Evolutionary conservation across 768 basidiomycete species (phyloP).

Genomic region (Pleurotus giganteus): DNA sequence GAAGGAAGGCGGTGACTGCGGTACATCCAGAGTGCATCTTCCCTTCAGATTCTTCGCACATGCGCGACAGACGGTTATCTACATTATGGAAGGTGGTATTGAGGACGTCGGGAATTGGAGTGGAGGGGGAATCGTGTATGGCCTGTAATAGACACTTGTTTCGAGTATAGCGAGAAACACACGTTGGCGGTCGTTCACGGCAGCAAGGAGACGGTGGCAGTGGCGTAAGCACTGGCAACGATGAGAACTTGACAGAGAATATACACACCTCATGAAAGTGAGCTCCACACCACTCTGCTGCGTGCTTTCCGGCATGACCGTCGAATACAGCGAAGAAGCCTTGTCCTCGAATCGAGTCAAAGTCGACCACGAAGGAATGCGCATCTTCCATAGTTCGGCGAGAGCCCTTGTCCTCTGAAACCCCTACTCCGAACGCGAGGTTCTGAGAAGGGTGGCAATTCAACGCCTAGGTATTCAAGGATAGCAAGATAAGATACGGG

Average conservation of each 20-base stretch:
- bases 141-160: slow-evolving; percentile 57
- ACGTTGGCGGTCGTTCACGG: no score
- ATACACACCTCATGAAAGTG: slow-evolving; percentile 86
- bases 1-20: slow-evolving; percentile 92
- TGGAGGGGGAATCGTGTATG: slow-evolving; percentile 56
- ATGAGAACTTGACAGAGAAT: neutral
- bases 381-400: slow-evolving; percentile 97
- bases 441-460: slow-evolving; percentile 75
- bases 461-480: slow-evolving; percentile 45
- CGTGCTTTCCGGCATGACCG: slow-evolving; percentile 97
- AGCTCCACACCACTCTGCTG: slow-evolving; percentile 97
- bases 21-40: slow-evolving; percentile 98
- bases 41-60: slow-evolving; percentile 85
- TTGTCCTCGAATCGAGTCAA: slow-evolving; percentile 86
- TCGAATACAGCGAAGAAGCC: slow-evolving; percentile 99
- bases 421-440: slow-evolving; percentile 65
- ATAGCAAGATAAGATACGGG: slow-evolving; percentile 1
- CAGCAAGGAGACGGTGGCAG: neutral
- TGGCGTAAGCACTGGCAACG: neutral
- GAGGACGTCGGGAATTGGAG: slow-evolving; percentile 80
- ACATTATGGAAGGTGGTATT: slow-evolving; percentile 95
- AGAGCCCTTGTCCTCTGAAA: slow-evolving; percentile 84
- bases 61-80: slow-evolving; percentile 75
- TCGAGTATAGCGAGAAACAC: no score
- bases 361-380: slow-evolving; percentile 95